A percentile compares a stretch with the other conserved stretches of the same genome.
Evolutionary conservation across 768 basidiomycete genomes (phyloP).

Genomic region (Termitomyces sp.): DNA sequence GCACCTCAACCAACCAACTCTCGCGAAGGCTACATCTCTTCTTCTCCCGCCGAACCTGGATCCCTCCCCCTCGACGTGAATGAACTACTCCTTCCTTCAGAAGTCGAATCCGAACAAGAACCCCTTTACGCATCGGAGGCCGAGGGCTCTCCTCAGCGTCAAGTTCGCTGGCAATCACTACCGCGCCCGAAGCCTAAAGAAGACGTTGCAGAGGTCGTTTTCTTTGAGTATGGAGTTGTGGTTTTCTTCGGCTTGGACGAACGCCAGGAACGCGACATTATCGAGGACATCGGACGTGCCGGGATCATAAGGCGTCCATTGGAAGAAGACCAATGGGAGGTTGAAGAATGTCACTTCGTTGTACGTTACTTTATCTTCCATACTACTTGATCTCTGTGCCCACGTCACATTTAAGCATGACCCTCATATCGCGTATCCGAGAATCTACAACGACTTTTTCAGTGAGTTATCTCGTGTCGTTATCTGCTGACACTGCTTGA

Average conservation of each 20-base stretch:
- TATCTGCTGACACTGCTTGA: not conserved
- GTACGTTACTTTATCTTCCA: constrained; percentile 39
- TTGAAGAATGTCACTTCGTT: constrained; percentile 89
- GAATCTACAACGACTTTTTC: constrained; percentile 96
- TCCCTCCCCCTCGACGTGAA: constrained; percentile 4
- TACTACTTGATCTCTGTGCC: not conserved
- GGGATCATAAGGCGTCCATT: constrained; percentile 63
- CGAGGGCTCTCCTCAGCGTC: not conserved
- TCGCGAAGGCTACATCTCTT: constrained; percentile 64
- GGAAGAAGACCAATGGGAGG: constrained; percentile 76
- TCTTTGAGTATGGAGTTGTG: constrained; percentile 85
- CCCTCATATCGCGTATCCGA: constrained; percentile 75
- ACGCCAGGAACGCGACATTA: constrained; percentile 70
- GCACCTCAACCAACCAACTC: constrained; percentile 27
- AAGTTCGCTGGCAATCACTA: constrained; percentile 6
- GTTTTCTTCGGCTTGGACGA: constrained; percentile 91
- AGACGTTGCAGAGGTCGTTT: constrained; percentile 69
- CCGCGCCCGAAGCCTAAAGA: constrained; percentile 31
- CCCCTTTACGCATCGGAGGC: constrained; percentile 4
- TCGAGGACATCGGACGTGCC: constrained; percentile 79
- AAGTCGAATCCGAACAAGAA: constrained; percentile 11
- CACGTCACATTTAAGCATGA: constrained; percentile 61
- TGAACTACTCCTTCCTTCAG: constrained; percentile 3
- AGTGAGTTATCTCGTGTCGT: constrained; percentile 46
- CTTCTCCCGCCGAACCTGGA: constrained; percentile 36